Evolutionary conservation across 2,329 filamentous ascomycete genomes (phyloP).

Genomic region (Cordyceps militaris): DNA sequence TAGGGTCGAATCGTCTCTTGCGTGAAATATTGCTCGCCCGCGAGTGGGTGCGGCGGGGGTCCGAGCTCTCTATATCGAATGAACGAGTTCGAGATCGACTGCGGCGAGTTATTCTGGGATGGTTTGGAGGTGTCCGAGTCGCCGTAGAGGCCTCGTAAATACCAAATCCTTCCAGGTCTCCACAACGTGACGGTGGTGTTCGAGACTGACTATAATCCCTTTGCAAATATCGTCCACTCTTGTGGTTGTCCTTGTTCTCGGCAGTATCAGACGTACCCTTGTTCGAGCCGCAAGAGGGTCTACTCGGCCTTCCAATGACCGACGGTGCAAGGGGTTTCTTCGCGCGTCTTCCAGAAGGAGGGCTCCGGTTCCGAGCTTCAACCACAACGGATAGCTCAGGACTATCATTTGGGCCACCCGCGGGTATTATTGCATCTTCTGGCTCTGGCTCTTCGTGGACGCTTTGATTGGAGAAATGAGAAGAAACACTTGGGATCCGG

Average conservation of each 20-base stretch:
- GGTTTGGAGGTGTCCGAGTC: neutral
- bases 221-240: no score
- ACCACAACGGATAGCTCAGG: neutral
- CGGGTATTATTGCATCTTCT: neutral
- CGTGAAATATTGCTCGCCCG: conserved; percentile 8
- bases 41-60: neutral
- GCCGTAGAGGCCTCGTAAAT: neutral
- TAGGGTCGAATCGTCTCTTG: neutral
- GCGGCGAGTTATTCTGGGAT: neutral
- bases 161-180: conserved; percentile 6
- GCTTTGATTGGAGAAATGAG: neutral
- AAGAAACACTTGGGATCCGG: neutral
- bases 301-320: neutral
- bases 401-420: neutral
- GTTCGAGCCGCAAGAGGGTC: neutral
- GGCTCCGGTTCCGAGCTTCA: neutral
- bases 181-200: neutral
- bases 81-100: neutral
- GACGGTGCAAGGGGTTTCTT: neutral
- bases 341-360: neutral
- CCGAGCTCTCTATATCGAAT: neutral
- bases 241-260: neutral
- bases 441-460: neutral
- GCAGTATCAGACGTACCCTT: neutral
- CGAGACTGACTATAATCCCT: neutral